Evolutionary conservation across 345 rosid genomes (phyloP).

Genomic region (Melaleuca alternifolia): DNA sequence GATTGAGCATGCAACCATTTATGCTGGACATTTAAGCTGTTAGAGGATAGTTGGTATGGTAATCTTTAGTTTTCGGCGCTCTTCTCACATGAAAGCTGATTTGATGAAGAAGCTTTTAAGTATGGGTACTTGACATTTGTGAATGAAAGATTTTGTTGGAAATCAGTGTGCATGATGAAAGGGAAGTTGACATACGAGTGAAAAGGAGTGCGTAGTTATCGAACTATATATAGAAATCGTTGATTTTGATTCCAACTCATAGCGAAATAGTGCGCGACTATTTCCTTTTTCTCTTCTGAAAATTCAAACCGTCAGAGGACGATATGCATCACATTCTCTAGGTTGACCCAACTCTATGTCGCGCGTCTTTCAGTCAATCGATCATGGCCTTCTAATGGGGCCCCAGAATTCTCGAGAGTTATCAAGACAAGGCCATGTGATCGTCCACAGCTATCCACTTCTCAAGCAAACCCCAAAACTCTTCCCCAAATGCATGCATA

Average conservation of each 20-base stretch:
- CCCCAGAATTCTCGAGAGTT: not conserved
- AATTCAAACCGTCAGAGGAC: not conserved
- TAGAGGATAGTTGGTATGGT: not conserved
- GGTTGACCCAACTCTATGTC: not conserved
- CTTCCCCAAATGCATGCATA: not conserved
- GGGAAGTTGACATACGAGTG: not conserved
- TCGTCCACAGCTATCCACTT: not conserved
- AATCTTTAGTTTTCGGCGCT: not conserved
- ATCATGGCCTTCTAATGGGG: not conserved
- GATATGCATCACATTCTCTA: not conserved
- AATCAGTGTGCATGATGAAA: not conserved
- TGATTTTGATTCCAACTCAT: not conserved
- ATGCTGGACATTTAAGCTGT: not conserved
- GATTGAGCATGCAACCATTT: not conserved
- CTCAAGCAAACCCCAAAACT: not conserved
- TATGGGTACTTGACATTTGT: not conserved
- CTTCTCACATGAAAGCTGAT: not conserved
- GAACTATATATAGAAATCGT: not conserved
- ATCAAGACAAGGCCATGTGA: not conserved
- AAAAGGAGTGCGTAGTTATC: not conserved
- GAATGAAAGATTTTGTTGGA: not conserved
- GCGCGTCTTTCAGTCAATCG: not conserved
- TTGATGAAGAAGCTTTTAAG: not conserved
- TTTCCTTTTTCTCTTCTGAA: not conserved
- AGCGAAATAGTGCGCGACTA: accelerated